Conservation (phyloP, 139 green algal genomes). For the Penium margaritaceum region DNA sequence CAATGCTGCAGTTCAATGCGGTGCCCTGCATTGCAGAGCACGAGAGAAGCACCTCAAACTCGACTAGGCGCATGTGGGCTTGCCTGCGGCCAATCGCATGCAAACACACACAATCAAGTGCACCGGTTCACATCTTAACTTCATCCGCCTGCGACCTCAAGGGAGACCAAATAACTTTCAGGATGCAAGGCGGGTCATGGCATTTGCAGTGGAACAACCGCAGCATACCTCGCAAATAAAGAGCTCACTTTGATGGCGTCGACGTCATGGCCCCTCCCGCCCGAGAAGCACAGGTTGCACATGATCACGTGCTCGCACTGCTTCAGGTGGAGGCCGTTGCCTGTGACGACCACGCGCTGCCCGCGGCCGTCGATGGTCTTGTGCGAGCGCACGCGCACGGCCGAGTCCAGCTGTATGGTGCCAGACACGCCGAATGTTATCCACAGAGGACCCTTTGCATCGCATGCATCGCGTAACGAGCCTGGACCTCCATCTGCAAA, state of each 20-base stretch:
- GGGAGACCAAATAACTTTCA: too few species aligned
- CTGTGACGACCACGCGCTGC: not conserved
- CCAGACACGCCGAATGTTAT: slow-evolving; percentile 19
- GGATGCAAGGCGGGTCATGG: too few species aligned
- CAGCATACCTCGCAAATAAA: too few species aligned
- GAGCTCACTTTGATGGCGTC: slow-evolving; percentile 13
- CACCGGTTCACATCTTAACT: too few species aligned
- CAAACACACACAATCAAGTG: too few species aligned
- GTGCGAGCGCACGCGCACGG: slow-evolving; percentile 3
- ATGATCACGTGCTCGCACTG: slow-evolving; percentile 10
- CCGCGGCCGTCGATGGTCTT: slow-evolving; percentile 22
- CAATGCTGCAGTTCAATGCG: too few species aligned
- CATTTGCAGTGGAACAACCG: too few species aligned
- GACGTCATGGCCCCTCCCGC: not conserved
- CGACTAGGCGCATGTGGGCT: too few species aligned
- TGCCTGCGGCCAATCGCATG: too few species aligned
- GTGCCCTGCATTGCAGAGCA: too few species aligned
- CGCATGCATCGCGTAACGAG: not conserved
- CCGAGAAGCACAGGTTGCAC: slow-evolving; percentile 5
- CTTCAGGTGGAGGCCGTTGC: slow-evolving; percentile 10
- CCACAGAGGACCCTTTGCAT: slow-evolving; percentile 4
- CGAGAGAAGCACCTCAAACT: too few species aligned
- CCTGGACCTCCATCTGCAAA: not conserved
- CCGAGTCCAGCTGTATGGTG: not conserved
- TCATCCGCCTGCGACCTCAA: too few species aligned